A percentile compares a stretch with the other conserved stretches of the same genome.
phyloP scores from a whole-genome alignment of 108 stramenopile genomes.

The Skeletonema tropicum region DNA sequence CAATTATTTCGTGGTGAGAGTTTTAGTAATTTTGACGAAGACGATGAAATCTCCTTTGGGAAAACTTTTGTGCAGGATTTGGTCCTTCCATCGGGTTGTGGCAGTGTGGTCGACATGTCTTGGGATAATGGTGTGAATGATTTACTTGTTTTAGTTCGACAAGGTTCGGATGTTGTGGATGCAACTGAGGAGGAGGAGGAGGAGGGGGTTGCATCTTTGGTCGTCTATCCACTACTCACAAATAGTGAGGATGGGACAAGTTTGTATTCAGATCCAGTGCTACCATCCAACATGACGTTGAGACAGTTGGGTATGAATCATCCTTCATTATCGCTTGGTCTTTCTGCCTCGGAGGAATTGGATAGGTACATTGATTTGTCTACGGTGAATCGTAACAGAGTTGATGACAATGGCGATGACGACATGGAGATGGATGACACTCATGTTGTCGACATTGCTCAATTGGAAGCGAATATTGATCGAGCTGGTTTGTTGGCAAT shows the following conservation, averaged over 20 bases:
- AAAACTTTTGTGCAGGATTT: neutral
- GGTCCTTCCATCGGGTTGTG: neutral
- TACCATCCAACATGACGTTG: constrained; percentile 31
- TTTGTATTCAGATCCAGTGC: neutral
- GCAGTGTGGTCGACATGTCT: constrained; percentile 28
- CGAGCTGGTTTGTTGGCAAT: constrained; percentile 38
- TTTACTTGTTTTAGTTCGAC: constrained; percentile 31
- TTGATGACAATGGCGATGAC: constrained; percentile 11
- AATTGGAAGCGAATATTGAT: constrained; percentile 32
- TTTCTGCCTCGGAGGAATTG: constrained; percentile 41
- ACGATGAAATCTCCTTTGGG: neutral
- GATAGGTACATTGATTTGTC: constrained; percentile 24
- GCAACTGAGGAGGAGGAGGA: neutral
- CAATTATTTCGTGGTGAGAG: neutral
- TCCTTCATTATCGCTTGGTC: neutral
- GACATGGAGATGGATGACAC: neutral
- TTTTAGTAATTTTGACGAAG: constrained; percentile 1
- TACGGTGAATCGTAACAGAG: neutral
- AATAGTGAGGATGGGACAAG: neutral
- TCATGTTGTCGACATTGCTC: neutral
- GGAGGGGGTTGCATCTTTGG: constrained; percentile 1
- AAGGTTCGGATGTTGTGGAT: neutral
- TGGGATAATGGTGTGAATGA: constrained; percentile 20
- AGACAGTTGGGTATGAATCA: constrained; percentile 31
- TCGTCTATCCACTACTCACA: constrained; percentile 18